Evolutionary conservation across 257 asterid species (phyloP), one percentile per base, ranked within the genome.

Genomic region (Primulina eburnea): DNA sequence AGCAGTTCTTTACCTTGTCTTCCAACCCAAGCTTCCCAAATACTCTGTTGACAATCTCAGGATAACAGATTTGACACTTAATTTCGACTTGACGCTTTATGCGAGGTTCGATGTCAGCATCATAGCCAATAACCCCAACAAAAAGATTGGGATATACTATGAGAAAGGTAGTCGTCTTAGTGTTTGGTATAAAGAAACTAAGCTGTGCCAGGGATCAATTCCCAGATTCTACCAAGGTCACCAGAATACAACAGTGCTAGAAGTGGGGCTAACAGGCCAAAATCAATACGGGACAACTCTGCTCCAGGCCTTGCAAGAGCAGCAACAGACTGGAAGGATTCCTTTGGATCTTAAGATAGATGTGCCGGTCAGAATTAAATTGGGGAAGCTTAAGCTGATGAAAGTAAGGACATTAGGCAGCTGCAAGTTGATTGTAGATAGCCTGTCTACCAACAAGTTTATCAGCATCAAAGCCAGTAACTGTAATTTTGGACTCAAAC

Each of bases 201-300:
- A 84, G 16, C 90, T 89, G 50, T 89, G 98, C 69, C 88, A 84
- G 64, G 98, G 96, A 50, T 70, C 88, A 2, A 74, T 89, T 34
- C 96, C 96, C 57, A 80, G 73, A 67, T 89, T 92, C 80, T 88
- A 92, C 87, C 98, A 89, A 77, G 96, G 96, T 21, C 92, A 85
- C 71, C 90, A 84, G 81, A 92, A 87, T 64, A 82, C 14, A 75
- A 92, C 97, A 33, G 82, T 72, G 67, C 70, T 90, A 71, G 65
- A 83, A 10, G 89, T 88, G 20, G 83, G 82, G 59, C 74, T 92
- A 57, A 76, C 84, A 0, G 95, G 98, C 16, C 88, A 81, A 77
- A 76, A 88, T 52, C 92, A 83, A 18, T 88, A 90, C 6, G 97
- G 96, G 56, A 77, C 75, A 47, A 85, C 90, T n/a, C 76, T 90